Evolutionary conservation across 2,329 filamentous ascomycete species (phyloP).

Genomic region (Bertia moriformis): DNA sequence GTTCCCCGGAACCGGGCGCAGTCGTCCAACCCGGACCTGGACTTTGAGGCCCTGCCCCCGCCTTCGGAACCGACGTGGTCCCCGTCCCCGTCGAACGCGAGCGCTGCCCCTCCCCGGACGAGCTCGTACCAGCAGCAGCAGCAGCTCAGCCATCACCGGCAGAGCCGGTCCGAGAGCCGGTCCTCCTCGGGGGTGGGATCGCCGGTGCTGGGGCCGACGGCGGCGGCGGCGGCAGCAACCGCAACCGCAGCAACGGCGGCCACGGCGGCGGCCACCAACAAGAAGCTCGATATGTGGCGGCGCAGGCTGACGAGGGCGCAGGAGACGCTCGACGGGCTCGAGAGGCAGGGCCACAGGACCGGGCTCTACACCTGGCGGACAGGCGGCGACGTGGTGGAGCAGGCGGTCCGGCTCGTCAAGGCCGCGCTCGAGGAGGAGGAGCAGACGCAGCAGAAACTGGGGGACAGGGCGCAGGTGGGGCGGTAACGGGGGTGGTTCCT

Average conservation of each 20-base stretch:
- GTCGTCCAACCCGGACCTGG: conserved; percentile 21
- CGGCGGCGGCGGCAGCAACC: conserved; percentile 4
- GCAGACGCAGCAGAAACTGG: conserved; percentile 4
- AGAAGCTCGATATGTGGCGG: conserved; percentile 61
- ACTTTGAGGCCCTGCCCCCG: conserved; percentile 25
- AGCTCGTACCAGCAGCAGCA: conserved; percentile 5
- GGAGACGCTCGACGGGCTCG: conserved; percentile 13
- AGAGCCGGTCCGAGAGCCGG: conserved; percentile 15
- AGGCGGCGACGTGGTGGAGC: conserved; percentile 54
- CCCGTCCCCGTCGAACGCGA: conserved; percentile 8
- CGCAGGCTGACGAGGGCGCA: conserved; percentile 53
- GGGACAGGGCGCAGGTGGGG: no score
- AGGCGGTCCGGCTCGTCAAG: conserved; percentile 51
- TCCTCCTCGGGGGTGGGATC: conserved; percentile 16
- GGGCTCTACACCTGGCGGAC: conserved; percentile 59
- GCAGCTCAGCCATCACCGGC: no score
- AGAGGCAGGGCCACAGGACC: conserved; percentile 47
- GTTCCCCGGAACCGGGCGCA: conserved; percentile 14
- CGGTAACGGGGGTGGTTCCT: no score
- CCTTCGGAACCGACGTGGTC: no score
- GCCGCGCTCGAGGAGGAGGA: conserved; percentile 30
- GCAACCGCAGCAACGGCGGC: conserved; percentile 7
- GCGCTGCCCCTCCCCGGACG: conserved; percentile 3
- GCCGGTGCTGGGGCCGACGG: conserved; percentile 16
- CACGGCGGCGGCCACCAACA: conserved; percentile 29